Percentiles rank a stretch among this genome's conserved stretches.
phyloP scores from a whole-genome alignment of 805 yeast species.

The Ogataea saltuana region DNA sequence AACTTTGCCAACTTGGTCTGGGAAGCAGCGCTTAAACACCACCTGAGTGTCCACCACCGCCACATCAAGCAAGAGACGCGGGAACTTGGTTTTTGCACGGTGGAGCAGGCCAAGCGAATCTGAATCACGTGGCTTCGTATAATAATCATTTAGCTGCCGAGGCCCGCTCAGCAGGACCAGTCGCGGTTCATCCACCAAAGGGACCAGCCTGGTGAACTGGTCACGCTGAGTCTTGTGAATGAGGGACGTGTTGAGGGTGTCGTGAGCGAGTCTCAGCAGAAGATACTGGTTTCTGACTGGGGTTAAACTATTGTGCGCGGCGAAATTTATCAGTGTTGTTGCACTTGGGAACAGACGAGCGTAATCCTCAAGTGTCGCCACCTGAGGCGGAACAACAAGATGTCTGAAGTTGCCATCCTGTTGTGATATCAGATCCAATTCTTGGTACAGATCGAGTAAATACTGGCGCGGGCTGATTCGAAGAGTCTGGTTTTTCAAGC shows the following conservation, averaged over 20 bases:
- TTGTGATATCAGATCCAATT: slow-evolving; percentile 1
- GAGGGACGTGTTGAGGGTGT: slow-evolving; percentile 12
- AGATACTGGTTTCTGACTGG: slow-evolving; percentile 19
- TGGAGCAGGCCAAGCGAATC: slow-evolving; percentile 21
- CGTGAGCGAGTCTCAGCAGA: slow-evolving; percentile 7
- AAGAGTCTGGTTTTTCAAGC: slow-evolving; percentile 11
- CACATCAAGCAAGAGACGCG: slow-evolving; percentile 14
- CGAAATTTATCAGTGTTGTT: slow-evolving; percentile 16
- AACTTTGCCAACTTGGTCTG: slow-evolving; percentile 15
- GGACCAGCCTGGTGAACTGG: slow-evolving; percentile 23
- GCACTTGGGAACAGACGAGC: slow-evolving; percentile 13
- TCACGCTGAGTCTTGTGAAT: slow-evolving; percentile 19
- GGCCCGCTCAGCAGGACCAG: slow-evolving; percentile 23
- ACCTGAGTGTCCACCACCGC: slow-evolving; percentile 14
- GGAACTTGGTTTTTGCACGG: slow-evolving; percentile 19
- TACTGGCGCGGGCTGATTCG: slow-evolving; percentile 10
- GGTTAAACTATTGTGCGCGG: slow-evolving; percentile 9
- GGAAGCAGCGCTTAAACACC: slow-evolving; percentile 15
- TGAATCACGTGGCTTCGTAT: slow-evolving; percentile 23
- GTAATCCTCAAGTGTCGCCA: slow-evolving; percentile 9
- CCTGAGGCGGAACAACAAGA: slow-evolving; percentile 14
- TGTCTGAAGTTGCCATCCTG: slow-evolving; percentile 12
- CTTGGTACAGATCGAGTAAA: slow-evolving; percentile 12
- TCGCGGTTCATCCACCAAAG: slow-evolving; percentile 13
- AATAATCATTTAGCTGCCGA: slow-evolving; percentile 23